These are phyloP conservation scores for Podospora didyma DNA, from an alignment of 495 filamentous ascomycete genomes.

Conservation along the genomic window DNA sequence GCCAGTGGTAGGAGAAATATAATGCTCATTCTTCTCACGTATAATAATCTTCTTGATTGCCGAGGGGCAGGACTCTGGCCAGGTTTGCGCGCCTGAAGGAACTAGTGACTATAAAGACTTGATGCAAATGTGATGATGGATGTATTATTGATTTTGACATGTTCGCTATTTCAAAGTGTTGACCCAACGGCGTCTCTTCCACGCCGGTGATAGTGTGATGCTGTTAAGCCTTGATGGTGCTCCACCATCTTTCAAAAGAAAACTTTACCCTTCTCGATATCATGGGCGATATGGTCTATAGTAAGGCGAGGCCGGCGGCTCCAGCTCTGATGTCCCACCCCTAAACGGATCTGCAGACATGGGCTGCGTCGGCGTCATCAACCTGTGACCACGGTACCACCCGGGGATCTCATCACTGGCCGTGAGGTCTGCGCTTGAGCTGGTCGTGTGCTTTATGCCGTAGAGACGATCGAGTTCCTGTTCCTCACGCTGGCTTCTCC, in stretches of 20 bases:
- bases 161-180: too few species aligned
- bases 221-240: not conserved
- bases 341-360: not conserved
- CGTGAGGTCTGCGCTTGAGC: slow-evolving; percentile 10
- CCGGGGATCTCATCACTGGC: slow-evolving; percentile 22
- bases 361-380: slow-evolving; percentile 9
- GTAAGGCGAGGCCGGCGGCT: slow-evolving; percentile 14
- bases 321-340: slow-evolving; percentile 4
- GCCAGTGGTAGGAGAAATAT: too few species aligned
- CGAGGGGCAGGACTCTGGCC: too few species aligned
- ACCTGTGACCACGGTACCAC: slow-evolving; percentile 28
- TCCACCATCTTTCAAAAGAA: not conserved
- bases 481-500: slow-evolving; percentile 18
- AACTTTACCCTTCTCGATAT: not conserved
- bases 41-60: too few species aligned
- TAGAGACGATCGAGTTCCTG: slow-evolving; percentile 28
- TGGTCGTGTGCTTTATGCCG: slow-evolving; percentile 16
- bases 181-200: too few species aligned
- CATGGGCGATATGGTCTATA: slow-evolving; percentile 20
- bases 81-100: too few species aligned
- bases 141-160: too few species aligned
- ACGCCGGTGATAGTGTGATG: not conserved
- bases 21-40: too few species aligned
- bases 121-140: too few species aligned
- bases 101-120: too few species aligned